phyloP scores from a whole-genome alignment of 1,139 yeast genomes.

The Protomyces inundatus region DNA sequence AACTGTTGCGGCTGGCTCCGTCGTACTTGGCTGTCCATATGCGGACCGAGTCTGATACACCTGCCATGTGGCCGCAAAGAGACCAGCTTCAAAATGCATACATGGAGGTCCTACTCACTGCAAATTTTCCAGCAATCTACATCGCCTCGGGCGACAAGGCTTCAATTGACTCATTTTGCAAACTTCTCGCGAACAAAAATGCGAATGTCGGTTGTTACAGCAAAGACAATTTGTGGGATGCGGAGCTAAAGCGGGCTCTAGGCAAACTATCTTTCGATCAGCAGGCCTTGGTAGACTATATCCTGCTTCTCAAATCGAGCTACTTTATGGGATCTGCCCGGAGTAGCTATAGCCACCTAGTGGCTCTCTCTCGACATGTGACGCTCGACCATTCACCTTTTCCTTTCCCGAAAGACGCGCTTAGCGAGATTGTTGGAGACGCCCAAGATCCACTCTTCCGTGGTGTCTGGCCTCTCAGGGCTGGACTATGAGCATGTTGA shows the following conservation, averaged over 20 bases:
- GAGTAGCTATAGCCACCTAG: too few relatives aligned
- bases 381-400: too few relatives aligned
- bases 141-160: conserved; percentile 3
- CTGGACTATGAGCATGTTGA: too few relatives aligned
- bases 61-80: not conserved
- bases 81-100: not conserved
- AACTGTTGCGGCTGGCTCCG: not conserved
- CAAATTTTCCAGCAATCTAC: not conserved
- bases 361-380: too few relatives aligned
- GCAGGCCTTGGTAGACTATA: conserved; percentile 6
- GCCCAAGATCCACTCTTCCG: too few relatives aligned
- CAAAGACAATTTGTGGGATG: not conserved
- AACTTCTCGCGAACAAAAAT: not conserved
- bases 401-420: too few relatives aligned
- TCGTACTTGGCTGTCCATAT: not conserved
- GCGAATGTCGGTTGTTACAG: not conserved
- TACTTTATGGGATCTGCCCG: not conserved
- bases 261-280: not conserved
- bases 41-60: not conserved
- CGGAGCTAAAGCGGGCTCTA: not conserved
- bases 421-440: too few relatives aligned
- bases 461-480: too few relatives aligned
- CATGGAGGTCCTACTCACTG: not conserved
- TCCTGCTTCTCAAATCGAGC: conserved; percentile 1
- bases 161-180: not conserved